Percentiles rank a stretch among this genome's conserved stretches.
phyloP scores from a whole-genome alignment of 176 grass and related monocot species.

The Bromus sterilis region DNA sequence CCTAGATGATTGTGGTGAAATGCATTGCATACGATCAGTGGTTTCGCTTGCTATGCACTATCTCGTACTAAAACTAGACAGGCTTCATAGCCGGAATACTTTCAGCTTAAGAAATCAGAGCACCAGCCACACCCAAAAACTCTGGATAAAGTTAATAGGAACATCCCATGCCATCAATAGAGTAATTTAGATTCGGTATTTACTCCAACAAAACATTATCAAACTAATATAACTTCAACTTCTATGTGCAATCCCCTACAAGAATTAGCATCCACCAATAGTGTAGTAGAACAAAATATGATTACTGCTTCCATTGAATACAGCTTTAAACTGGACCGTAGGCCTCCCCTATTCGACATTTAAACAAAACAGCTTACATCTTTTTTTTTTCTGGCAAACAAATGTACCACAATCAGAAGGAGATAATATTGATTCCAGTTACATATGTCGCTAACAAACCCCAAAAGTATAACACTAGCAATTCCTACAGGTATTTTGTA shows the following conservation, averaged over 20 bases:
- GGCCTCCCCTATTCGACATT: background rate
- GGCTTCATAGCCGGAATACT: background rate
- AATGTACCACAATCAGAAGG: background rate
- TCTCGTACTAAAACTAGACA: background rate
- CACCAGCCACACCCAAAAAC: background rate
- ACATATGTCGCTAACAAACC: background rate
- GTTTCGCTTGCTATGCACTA: background rate
- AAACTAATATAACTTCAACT: background rate
- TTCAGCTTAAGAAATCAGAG: background rate
- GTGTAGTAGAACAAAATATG: background rate
- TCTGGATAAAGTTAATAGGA: background rate
- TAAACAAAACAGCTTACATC: background rate
- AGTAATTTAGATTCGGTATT: background rate
- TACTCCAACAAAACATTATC: background rate
- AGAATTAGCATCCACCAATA: background rate
- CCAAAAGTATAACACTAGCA: background rate
- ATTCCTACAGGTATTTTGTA: background rate
- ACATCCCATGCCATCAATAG: background rate
- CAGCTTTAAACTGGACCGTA: background rate
- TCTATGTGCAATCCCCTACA: background rate
- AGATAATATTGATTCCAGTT: background rate
- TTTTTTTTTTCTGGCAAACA: background rate
- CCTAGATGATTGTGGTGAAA: background rate
- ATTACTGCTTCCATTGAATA: background rate
- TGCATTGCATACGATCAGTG: background rate